phyloP scores from a whole-genome alignment of 148 eudicot species.

The Rhododendron simsii region DNA sequence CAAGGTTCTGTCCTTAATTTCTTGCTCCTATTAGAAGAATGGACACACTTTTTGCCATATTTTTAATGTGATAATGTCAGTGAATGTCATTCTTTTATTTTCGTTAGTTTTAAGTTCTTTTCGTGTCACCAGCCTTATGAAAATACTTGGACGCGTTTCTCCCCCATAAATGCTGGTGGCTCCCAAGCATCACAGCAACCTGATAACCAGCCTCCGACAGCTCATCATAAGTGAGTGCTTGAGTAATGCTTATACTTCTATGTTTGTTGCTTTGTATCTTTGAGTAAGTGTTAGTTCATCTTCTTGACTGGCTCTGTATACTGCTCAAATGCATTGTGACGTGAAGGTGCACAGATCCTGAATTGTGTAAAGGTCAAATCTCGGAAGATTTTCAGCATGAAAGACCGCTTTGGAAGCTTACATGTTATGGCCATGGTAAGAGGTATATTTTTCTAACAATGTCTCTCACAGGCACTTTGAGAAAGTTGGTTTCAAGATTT shows the following conservation, averaged over 20 bases:
- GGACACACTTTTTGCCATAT: neutral
- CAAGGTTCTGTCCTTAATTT: constrained; percentile 40
- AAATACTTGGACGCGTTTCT: constrained; percentile 81
- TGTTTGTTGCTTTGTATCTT: constrained; percentile 4
- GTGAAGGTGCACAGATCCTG: constrained; percentile 79
- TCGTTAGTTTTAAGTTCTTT: constrained; percentile 9
- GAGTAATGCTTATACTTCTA: neutral
- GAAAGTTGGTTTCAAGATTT: neutral
- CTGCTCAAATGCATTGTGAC: constrained; percentile 5
- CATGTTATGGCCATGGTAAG: constrained; percentile 77
- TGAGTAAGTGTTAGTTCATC: neutral
- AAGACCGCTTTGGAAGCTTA: constrained; percentile 93
- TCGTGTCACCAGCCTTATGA: constrained; percentile 63
- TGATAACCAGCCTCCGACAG: constrained; percentile 47
- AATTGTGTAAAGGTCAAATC: constrained; percentile 62
- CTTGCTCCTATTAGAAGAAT: neutral
- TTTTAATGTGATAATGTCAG: neutral
- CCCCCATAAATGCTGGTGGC: constrained; percentile 25
- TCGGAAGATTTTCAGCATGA: constrained; percentile 73
- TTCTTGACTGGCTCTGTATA: neutral
- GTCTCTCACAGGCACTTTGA: neutral
- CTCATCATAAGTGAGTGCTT: constrained; percentile 64
- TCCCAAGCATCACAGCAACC: constrained; percentile 44
- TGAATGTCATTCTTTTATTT: neutral
- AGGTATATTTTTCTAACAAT: constrained; percentile 38